phyloP scores from a whole-genome alignment of 2,329 filamentous ascomycete species.

The Pestalotiopsis sp. region DNA sequence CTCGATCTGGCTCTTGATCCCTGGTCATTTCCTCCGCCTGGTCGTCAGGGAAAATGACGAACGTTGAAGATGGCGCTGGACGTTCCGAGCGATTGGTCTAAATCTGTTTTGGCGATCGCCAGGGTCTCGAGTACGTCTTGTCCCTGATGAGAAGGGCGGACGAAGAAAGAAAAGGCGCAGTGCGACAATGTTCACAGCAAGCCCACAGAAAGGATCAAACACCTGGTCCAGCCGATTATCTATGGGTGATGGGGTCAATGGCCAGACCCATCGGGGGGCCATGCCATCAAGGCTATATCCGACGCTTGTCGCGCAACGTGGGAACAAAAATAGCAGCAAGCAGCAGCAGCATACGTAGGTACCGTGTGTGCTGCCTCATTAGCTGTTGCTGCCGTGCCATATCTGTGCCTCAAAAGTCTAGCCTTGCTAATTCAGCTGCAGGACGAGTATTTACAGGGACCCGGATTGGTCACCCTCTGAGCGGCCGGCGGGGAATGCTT shows the following conservation, averaged over 20 bases:
- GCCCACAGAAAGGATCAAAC: background rate
- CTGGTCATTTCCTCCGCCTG: background rate
- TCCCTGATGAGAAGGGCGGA: no score
- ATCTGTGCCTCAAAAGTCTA: background rate
- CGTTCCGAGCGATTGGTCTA: background rate
- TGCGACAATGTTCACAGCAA: background rate
- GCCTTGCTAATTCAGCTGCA: background rate
- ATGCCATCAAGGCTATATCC: background rate
- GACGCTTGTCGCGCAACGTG: conserved; percentile 3
- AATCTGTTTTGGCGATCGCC: background rate
- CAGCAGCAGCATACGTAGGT: background rate
- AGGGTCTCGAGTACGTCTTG: background rate
- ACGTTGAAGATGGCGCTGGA: background rate
- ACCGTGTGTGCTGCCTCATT: background rate
- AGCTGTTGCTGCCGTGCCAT: background rate
- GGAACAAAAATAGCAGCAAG: background rate
- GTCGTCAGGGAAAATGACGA: background rate
- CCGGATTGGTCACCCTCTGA: background rate
- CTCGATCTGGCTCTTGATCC: background rate
- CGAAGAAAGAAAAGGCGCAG: no score
- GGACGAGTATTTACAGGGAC: background rate
- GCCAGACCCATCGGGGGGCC: background rate
- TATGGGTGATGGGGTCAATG: background rate
- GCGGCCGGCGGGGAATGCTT: background rate
- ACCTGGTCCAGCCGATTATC: background rate